Conservation (phyloP, 1,139 yeast species). For the Yamadazyma triangularis region DNA sequence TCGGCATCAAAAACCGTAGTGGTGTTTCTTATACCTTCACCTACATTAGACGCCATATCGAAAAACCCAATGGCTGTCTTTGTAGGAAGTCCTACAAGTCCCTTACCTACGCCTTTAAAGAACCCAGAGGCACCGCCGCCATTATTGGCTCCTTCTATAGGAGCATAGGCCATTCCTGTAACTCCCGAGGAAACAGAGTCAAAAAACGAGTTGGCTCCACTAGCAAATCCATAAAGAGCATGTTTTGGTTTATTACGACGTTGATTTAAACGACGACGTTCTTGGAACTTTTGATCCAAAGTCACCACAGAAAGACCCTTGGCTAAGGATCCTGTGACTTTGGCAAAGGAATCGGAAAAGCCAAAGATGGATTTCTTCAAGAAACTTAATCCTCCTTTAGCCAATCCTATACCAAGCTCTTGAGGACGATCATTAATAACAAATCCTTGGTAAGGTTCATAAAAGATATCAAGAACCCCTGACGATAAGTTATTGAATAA, state of each 20-base stretch:
- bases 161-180: constrained; percentile 86
- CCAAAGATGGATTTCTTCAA: constrained; percentile 94
- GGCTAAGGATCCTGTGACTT: constrained; percentile 90
- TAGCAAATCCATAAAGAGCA: constrained; percentile 81
- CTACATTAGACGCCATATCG: constrained; percentile 86
- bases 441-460: constrained; percentile 96
- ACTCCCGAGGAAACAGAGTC: constrained; percentile 87
- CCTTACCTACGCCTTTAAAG: constrained; percentile 89
- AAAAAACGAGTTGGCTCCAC: constrained; percentile 85
- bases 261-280: constrained; percentile 66
- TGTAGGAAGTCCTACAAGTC: constrained; percentile 92
- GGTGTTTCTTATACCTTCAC: constrained; percentile 91
- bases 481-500: constrained; percentile 88
- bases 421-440: constrained; percentile 93
- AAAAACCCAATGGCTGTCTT: constrained; percentile 94
- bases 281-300: constrained; percentile 81
- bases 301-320: constrained; percentile 92
- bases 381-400: constrained; percentile 93
- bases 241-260: constrained; percentile 79
- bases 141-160: constrained; percentile 78
- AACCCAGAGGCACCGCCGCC: constrained; percentile 80
- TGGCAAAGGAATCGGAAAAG: constrained; percentile 86
- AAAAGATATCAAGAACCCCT: constrained; percentile 93
- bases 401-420: constrained; percentile 90
- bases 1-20: constrained; percentile 87